A percentile compares a stretch with the other conserved stretches of the same genome.
These are phyloP conservation scores for Solanum pennellii DNA, from an alignment of 257 asterid genomes.

Conservation along the genomic window DNA sequence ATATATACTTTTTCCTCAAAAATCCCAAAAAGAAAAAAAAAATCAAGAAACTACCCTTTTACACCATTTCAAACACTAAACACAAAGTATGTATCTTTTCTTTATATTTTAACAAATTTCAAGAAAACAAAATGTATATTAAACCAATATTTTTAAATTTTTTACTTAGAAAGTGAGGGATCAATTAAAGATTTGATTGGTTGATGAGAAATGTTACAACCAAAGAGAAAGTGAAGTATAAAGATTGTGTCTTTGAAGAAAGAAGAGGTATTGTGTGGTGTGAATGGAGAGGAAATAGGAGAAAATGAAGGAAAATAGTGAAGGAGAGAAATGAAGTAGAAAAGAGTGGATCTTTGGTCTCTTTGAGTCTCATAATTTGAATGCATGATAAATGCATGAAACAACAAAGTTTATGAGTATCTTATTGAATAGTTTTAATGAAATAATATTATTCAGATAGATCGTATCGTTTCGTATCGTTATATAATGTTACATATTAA, in stretches of 20 bases:
- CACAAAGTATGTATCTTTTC: not conserved
- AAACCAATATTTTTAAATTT: not conserved
- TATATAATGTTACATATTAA: no score
- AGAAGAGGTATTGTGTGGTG: not conserved
- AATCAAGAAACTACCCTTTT: not conserved
- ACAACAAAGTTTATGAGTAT: not conserved
- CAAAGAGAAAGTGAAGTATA: not conserved
- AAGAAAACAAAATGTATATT: not conserved
- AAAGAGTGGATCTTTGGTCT: not conserved
- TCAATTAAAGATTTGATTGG: not conserved
- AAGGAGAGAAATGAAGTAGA: not conserved
- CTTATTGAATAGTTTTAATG: not conserved
- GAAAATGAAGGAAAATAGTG: not conserved
- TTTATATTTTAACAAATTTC: not conserved
- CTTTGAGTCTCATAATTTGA: not conserved
- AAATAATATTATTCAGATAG: not conserved
- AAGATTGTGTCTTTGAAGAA: not conserved
- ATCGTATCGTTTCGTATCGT: no score
- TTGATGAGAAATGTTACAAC: not conserved
- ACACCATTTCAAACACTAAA: not conserved
- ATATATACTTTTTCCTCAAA: not conserved
- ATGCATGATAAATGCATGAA: not conserved
- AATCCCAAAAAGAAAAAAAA: no score
- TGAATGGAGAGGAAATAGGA: not conserved
- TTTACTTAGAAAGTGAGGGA: not conserved